Evolutionary conservation across 495 filamentous ascomycete genomes (phyloP), one percentile per base, ranked within the genome.

Genomic region (Penicillium arizonense): DNA sequence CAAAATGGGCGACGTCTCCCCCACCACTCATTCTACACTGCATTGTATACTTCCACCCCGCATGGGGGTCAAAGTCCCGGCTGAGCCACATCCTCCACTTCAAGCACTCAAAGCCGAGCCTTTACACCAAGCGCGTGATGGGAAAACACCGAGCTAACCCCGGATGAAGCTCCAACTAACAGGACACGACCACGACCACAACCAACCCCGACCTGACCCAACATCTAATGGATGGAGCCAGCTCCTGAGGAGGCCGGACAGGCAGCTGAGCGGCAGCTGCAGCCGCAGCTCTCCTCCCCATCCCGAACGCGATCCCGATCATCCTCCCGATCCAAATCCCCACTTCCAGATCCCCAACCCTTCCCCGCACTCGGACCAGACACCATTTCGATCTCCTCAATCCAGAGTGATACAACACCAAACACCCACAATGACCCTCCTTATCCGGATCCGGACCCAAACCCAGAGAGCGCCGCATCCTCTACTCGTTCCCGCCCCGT

Each of bases 211-310:
- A 26, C 36, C 42, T 18, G 41, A 14, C 28, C 36, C 45, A 59
- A 52, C 33, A 66, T 62, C 64, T 72, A 63, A 79, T 79, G 76
- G 74, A 79, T 79, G 76, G 76, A 77, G 67, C 59, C 68, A 64
- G 70, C 67, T 60, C 65, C 63, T 73, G 68, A 75, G 71, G 73
- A 74, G 63, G 68, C 67, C 57, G 62, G 58, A 50, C 57, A 50
- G 62, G 60, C 65, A 62, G 53, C 64, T 50, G 57, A 45, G 56
- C 63, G 56, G 28, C 28, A 30, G 28, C 28, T 30, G 50, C 67
- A 64, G 38, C 56, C 59, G 53, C 57, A 55, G 43, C 59, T 58
- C 56, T 53, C 65, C 53, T 55, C 63, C 50, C 59, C 56, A 40
- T 53, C 54, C 47, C 46, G 23, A 33, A 44, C 37, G 1, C 23